Base-by-base conservation (phyloP, 2,329 filamentous ascomycete species). In the Ophiostoma pallidulum region DNA sequence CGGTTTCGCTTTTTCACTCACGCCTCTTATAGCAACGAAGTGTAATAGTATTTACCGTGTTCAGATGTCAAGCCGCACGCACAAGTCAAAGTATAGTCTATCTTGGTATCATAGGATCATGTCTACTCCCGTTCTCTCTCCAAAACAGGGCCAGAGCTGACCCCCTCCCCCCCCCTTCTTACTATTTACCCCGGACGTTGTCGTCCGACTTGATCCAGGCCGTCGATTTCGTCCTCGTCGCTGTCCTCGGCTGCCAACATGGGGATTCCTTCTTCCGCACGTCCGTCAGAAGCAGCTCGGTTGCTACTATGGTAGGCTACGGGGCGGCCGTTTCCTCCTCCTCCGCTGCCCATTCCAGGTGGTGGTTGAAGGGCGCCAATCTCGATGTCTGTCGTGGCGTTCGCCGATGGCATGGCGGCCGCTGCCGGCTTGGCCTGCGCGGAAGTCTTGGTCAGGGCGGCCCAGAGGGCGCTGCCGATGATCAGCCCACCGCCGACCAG, bases 391-490 rank as follows among this genome's bases (percentile, higher is more conserved):
- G 56, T 58, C 1, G 26, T 13, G 1, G 38, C 18, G 28, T 18
- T 32, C 12, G 32, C 29, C 18, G 22, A 29, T 20, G 38, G 31
- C 16, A 13, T 36, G 58, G 62, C 24, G 13, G 41, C 14, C 12
- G 6, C 48, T 55, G 22, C 53, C 10, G 58, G 52, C 19, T 54
- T 64, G 48, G 58, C 37, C n/a, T 32, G 16, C 4, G 32, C 18
- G 3, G 22, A 31, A 50, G 64, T 65, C 57, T 70, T 75, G 47
- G 66, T 59, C 31, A 76, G 53, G 4, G 72, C 66, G 1, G 71
- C 72, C 55, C 71, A 73, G 8, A 78, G 57, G 3, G 74, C 74
- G 45, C 73, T 73, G 2, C 73, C 72, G 8, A 78, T 60, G 36
- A 78, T 75, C 36, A 78, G 57, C 4, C 65, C 68, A 47, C 73